A percentile compares a stretch with the other conserved stretches of the same genome.
Conservation (phyloP, 2,329 filamentous ascomycete genomes). For the Sporothrix pseudoabietina region DNA sequence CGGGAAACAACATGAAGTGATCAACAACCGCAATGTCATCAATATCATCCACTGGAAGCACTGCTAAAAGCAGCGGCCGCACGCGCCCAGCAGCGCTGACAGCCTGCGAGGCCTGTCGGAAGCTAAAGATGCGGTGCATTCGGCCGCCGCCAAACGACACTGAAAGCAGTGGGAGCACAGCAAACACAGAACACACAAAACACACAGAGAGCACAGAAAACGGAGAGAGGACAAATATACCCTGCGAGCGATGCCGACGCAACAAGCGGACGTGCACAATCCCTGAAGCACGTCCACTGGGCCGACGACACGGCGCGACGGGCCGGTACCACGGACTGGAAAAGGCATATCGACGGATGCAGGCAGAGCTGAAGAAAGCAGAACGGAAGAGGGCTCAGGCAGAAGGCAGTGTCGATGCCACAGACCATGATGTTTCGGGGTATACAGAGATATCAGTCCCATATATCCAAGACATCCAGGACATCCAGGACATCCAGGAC, state of each 20-base stretch:
- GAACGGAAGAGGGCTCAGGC: neutral
- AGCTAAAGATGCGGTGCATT: slow-evolving; percentile 22
- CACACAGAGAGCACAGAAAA: neutral
- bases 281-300: neutral
- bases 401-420: no score
- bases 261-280: slow-evolving; percentile 10
- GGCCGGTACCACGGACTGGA: slow-evolving; percentile 9
- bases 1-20: neutral
- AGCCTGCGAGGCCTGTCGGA: slow-evolving; percentile 17
- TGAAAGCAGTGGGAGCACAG: neutral
- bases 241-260: slow-evolving; percentile 17
- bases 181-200: neutral
- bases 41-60: neutral
- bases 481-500: neutral
- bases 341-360: slow-evolving; percentile 14
- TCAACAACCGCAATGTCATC: neutral
- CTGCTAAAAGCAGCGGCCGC: neutral
- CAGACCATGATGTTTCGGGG: neutral
- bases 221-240: no score
- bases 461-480: neutral
- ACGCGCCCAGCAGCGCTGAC: slow-evolving; percentile 13
- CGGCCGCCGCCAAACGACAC: neutral
- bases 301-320: neutral
- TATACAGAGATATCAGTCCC: neutral
- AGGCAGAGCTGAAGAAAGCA: slow-evolving; percentile 2